Percentiles rank a stretch among this genome's conserved stretches.
Evolutionary conservation across 768 basidiomycete genomes (phyloP).

Genomic region (Crassisporium funariophilum): DNA sequence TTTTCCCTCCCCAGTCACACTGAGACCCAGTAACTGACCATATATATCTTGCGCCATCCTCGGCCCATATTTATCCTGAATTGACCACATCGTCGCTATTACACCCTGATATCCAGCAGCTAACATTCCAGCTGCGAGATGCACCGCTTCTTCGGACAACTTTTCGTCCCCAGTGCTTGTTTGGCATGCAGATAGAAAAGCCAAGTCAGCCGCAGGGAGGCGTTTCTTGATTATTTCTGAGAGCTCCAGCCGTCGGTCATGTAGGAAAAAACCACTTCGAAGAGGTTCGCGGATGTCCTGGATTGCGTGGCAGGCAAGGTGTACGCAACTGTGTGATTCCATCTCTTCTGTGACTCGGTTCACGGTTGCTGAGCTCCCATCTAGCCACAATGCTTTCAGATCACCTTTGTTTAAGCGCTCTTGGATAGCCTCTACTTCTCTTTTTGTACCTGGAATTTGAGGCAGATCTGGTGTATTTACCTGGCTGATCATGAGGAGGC

Average conservation of each 20-base stretch:
- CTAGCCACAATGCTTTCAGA: conserved; percentile 23
- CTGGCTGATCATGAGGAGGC: neutral
- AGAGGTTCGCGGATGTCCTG: conserved; percentile 28
- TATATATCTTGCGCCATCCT: conserved; percentile 29
- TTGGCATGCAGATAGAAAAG: conserved; percentile 41
- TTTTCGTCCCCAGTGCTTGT: conserved; percentile 29
- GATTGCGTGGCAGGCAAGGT: conserved; percentile 35
- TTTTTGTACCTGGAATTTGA: conserved; percentile 1
- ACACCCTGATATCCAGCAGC: conserved; percentile 25
- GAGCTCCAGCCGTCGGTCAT: conserved; percentile 18
- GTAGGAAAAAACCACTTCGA: conserved; percentile 21
- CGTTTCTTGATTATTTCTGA: conserved; percentile 9
- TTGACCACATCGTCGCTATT: conserved; percentile 41
- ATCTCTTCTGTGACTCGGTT: conserved; percentile 13
- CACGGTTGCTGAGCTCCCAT: conserved; percentile 11
- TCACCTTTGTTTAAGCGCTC: neutral
- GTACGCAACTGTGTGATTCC: conserved; percentile 22
- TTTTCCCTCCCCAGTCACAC: neutral
- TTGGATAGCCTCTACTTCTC: neutral
- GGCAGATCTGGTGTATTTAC: neutral
- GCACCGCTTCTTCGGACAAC: conserved; percentile 33
- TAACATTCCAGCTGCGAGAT: conserved; percentile 38
- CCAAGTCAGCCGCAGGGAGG: conserved; percentile 25
- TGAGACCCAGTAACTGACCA: conserved; percentile 8
- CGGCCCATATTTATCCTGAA: conserved; percentile 31